Evolutionary conservation across 768 basidiomycete genomes (phyloP).

Genomic region (Chalciporus pseudorubinellus): DNA sequence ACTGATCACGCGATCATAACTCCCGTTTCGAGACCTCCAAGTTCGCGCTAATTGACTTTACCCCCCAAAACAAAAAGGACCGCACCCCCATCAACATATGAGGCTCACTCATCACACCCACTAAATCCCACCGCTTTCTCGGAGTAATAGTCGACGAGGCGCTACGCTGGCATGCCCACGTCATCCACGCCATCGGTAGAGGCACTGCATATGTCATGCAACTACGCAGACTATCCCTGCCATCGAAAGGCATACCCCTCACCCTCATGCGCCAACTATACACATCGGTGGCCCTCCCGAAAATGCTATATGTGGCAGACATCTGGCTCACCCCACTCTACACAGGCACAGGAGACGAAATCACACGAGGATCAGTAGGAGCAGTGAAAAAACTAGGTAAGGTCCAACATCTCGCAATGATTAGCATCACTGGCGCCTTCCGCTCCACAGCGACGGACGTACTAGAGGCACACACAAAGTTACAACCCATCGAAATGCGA

Average conservation of each 20-base stretch:
- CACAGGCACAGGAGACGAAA: background rate
- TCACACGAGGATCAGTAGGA: background rate
- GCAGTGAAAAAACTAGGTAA: slow-evolving; percentile 1
- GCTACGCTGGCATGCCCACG: background rate
- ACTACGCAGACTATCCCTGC: background rate
- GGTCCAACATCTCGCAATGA: background rate
- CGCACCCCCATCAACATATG: background rate
- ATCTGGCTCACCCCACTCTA: slow-evolving; percentile 13
- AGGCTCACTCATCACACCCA: background rate
- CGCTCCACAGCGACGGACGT: slow-evolving; percentile 14
- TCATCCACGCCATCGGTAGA: background rate
- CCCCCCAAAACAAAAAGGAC: background rate
- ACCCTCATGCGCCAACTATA: background rate
- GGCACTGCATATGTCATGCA: background rate
- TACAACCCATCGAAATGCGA: slow-evolving; percentile 11
- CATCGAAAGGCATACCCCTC: background rate
- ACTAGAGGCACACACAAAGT: slow-evolving; percentile 20
- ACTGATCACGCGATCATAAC: slow-evolving; percentile 23
- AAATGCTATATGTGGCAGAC: background rate
- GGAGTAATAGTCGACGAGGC: slow-evolving; percentile 7
- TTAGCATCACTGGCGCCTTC: slow-evolving; percentile 9
- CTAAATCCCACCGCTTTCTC: background rate
- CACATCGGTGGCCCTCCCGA: background rate
- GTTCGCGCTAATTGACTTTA: slow-evolving; percentile 18
- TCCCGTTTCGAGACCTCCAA: slow-evolving; percentile 21